Conservation (phyloP, 371 early-diverging fungal genomes). For the Choanephora cucurbitarum region DNA sequence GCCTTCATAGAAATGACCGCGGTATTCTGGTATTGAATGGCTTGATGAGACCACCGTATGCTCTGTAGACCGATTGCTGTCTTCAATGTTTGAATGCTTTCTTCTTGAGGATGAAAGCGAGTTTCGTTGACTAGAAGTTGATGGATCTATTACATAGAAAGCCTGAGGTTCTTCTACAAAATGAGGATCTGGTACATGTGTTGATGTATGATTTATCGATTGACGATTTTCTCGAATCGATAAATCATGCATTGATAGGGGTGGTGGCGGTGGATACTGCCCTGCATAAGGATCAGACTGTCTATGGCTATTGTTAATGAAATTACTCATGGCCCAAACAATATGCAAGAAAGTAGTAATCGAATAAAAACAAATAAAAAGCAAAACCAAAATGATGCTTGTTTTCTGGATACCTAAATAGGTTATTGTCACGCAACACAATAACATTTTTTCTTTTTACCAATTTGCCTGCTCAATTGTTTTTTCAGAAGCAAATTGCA, state of each 20-base stretch:
- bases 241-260: slow-evolving; percentile 12
- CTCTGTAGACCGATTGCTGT: slow-evolving; percentile 4
- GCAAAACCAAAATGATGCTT: slow-evolving; percentile 1
- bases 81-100: slow-evolving; percentile 3
- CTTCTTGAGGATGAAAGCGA: slow-evolving; percentile 4
- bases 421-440: slow-evolving; percentile 15
- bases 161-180: slow-evolving; percentile 1
- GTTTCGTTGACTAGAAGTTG: neutral
- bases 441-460: too few species aligned
- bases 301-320: neutral
- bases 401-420: slow-evolving; percentile 13
- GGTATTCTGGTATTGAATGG: slow-evolving; percentile 6
- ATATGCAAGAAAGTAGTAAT: slow-evolving; percentile 10
- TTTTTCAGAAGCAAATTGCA: too few species aligned
- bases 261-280: slow-evolving; percentile 36
- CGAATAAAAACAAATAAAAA: slow-evolving; percentile 3
- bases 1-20: slow-evolving; percentile 12
- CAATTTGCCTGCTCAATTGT: too few species aligned
- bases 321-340: neutral
- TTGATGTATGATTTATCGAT: neutral
- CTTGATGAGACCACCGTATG: slow-evolving; percentile 3
- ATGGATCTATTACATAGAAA: slow-evolving; percentile 19
- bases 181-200: neutral
- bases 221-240: slow-evolving; percentile 6
- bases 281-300: slow-evolving; percentile 39